Base-by-base conservation (phyloP, 1,139 yeast genomes). In the Tardiomyces depauwii region DNA sequence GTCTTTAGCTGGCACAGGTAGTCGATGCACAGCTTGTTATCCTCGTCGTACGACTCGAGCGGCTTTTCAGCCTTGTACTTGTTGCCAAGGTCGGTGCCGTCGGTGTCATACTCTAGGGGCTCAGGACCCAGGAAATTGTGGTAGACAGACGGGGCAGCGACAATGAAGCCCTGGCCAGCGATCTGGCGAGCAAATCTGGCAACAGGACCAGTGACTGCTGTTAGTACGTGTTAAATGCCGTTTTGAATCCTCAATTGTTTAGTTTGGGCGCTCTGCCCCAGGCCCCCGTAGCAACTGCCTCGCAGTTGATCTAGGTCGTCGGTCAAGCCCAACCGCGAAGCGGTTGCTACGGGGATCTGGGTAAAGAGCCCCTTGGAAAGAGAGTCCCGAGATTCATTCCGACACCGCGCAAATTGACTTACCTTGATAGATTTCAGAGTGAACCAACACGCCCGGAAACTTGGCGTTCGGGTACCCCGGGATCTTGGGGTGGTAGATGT, bases 81-180 rank as follows among this genome's bases (percentile, higher is more conserved):
- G 64, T 84, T 84, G 41, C 94, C 94, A 53, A 70, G 70, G 56
- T 83, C 91, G 12, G 94, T 84, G 12, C 93, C 94, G 53, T 74
- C 77, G 1, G 61, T 74, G 56, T 83, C 93, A 58, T 84, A 84
- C 2, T 77, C 74, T 65, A 84, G 71, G 5, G 93, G 72, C 49
- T 80, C 82, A 39, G 76, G 76, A 28, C 72, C 66, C 46, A 51
- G 80, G 57, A 78, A 84, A 61, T 84, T 82, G 64, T 84, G 94
- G 64, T 83, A 84, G 42, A 81, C 78, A 1, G 87, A 80, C 1
- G 94, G 94, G 38, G 83, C 80, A 2, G 80, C 85, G 28, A 78
- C 89, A 45, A 84, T 78, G 60, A 74, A 84, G 0, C 94, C 94
- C 56, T 81, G 82, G 18, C 87, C 80, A 2, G 91, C 91, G 55